Evolutionary conservation across 2,329 filamentous ascomycete genomes (phyloP).

Genomic region (Ophidiomyces ophidiicola): DNA sequence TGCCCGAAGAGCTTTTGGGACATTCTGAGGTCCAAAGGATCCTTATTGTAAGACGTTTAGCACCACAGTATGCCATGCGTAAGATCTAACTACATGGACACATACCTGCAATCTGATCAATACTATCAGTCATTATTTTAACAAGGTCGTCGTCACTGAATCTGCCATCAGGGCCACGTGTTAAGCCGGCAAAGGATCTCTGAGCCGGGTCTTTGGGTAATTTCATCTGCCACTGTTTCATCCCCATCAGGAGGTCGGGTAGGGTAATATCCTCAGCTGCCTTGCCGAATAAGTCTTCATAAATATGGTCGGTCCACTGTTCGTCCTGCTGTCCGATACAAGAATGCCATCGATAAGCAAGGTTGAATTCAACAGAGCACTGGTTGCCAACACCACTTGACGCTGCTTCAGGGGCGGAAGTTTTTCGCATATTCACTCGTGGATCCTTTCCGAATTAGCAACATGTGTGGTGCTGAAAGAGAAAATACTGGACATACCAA

Average conservation of each 20-base stretch:
- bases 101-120: constrained; percentile 58
- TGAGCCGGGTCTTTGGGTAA: constrained; percentile 50
- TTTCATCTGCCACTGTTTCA: constrained; percentile 45
- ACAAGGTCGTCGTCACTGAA: constrained; percentile 60
- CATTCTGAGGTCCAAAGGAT: constrained; percentile 52
- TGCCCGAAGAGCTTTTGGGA: constrained; percentile 58
- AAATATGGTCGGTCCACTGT: constrained; percentile 57
- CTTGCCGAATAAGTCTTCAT: constrained; percentile 26
- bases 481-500: constrained; percentile 17
- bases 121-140: constrained; percentile 47
- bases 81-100: not conserved
- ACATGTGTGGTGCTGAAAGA: not conserved
- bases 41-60: constrained; percentile 10
- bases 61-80: too few relatives aligned
- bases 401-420: constrained; percentile 19
- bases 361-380: constrained; percentile 42
- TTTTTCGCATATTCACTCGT: constrained; percentile 25
- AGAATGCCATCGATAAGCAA: constrained; percentile 48
- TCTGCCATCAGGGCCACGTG: constrained; percentile 48
- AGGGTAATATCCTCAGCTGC: constrained; percentile 15
- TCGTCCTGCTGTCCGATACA: constrained; percentile 58
- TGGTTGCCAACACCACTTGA: constrained; percentile 40
- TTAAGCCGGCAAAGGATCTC: constrained; percentile 50
- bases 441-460: constrained; percentile 23
- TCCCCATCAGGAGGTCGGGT: constrained; percentile 33